Evolutionary conservation across 176 grass and related monocot species (phyloP), one percentile per base, ranked within the genome.

Genomic region (Metroxylon sagu): DNA sequence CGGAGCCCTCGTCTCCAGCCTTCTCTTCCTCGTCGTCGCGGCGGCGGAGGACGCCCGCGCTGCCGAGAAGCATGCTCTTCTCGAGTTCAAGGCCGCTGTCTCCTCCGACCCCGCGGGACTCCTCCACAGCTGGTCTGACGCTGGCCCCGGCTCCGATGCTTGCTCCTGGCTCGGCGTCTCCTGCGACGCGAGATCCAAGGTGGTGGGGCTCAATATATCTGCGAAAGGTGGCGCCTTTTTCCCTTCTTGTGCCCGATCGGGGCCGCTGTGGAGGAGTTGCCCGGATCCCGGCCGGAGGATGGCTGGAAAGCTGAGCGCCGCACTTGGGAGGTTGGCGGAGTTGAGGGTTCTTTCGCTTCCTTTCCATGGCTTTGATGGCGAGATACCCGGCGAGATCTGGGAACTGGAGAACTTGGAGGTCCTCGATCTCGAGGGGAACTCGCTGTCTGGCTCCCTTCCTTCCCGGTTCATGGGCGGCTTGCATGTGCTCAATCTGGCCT

Each of bases 121-220:
- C 16, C 84, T 97, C 29, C 53, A 57, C 4, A 66, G 3, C 69
- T 97, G 93, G 93, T n/a, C 75, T 0, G 39, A 72, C 15, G 26
- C 25, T 0, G 69, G 72, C 5, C 56, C 19, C 4, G 2, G 4
- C 27, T 43, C 35, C 35, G 70, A 82, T 57, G 66, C 84, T 78
- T 97, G 93, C 76, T 31, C 19, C 53, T 97, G 93, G 93, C 29
- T 72, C 2, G 93, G 93, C 43, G 70, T 97, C 15, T 72, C 75
- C 18, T 97, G 92, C 74, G 76, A 69, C 58, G 56, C 39, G 1
- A 23, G 35, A 19, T 82, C 84, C 21, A 65, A 77, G 70, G 84
- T 97, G 2, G 75, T 76, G 6, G 62, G 69, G 15, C 81, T 97
- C 65, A 74, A 79, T 59, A 6, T 97, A 50, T 78, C 87, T 28